Percentiles rank a stretch among this genome's conserved stretches.
Conservation (phyloP, 805 yeast genomes). For the Candida nanaspora region DNA sequence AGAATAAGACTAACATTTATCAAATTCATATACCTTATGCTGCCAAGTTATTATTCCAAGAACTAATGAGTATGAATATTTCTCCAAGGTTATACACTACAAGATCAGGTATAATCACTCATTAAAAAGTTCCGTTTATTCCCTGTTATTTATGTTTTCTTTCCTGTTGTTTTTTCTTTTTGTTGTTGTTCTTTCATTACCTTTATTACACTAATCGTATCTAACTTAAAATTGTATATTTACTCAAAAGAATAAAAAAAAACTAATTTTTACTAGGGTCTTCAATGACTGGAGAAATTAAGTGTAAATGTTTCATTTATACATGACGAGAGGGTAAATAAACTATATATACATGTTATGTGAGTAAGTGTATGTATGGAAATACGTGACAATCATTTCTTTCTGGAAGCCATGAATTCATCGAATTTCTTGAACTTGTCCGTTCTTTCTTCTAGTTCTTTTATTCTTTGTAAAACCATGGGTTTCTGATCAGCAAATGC, state of each 20-base stretch:
- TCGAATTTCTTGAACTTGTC: conserved; percentile 18
- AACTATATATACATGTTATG: not conserved
- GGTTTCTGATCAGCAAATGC: conserved; percentile 80
- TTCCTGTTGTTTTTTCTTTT: not conserved
- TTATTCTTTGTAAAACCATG: conserved; percentile 36
- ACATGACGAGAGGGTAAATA: not conserved
- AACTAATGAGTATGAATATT: conserved; percentile 98
- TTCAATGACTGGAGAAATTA: not conserved
- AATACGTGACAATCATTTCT: not conserved
- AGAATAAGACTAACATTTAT: conserved; percentile 95
- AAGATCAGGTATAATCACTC: conserved; percentile 18
- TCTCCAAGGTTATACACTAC: conserved; percentile 97
- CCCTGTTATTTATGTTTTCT: not conserved
- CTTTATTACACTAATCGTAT: not conserved
- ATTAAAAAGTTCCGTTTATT: no score
- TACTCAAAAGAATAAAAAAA: not conserved
- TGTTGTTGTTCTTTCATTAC: not conserved
- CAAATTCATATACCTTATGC: conserved; percentile 98
- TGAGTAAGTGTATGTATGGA: not conserved
- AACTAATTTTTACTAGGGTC: not conserved
- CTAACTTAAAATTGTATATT: not conserved
- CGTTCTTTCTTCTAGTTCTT: conserved; percentile 27
- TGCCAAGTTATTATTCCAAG: conserved; percentile 96
- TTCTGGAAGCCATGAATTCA: conserved; percentile 19
- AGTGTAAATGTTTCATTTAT: not conserved